Base-by-base conservation (phyloP, 352 stramenopile species). In the Nothophytophthora sp. region DNA sequence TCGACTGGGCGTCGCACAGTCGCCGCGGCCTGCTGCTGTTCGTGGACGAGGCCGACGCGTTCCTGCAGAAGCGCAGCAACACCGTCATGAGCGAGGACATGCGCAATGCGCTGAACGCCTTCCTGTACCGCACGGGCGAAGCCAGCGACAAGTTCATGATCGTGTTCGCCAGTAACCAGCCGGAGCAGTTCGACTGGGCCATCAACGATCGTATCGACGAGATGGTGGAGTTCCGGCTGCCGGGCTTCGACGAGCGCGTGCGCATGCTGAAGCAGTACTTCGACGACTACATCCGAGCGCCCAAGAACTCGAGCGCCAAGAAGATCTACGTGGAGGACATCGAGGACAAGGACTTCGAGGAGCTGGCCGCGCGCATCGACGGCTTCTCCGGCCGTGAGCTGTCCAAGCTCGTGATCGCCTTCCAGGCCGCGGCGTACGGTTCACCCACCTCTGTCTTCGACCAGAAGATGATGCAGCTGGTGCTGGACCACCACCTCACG, bases 61-160 rank as follows among this genome's bases (percentile, higher is more conserved):
- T 99, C 71, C 79, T 99, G 41, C 91, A 98, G 67, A 98, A 97
- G 75, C 88, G 97, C 62, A 98, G 96, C 56, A 93, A 95, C 60
- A 83, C 81, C 19, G 81, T 92, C 39, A 96, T 96, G 83, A 93
- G 81, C 41, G 97, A 99, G 71, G 96, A 99, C 85, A 96, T 98
- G 83, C 92, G 97, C 27, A 99, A 99, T 72, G 97, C 97, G 28
- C 83, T 99, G 20, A 99, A 99, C 67, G 97, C 97, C 37, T 99
- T 99, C 73, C 77, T 99, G 47, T 99, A 99, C 80, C 93, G 96
- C 56, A 99, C 97, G 20, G 97, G 96, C 28, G 91, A 96, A 37
- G 93, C 97, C 43, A 99, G 92, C 60, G 92, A 99, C 72, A 97
- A 99, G 68, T 99, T 99, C 70, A 99, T 99, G 97, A 97, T 99